Evolutionary conservation across 1,284 basidiomycete genomes (phyloP).

Genomic region (Sporisorium sorghi): DNA sequence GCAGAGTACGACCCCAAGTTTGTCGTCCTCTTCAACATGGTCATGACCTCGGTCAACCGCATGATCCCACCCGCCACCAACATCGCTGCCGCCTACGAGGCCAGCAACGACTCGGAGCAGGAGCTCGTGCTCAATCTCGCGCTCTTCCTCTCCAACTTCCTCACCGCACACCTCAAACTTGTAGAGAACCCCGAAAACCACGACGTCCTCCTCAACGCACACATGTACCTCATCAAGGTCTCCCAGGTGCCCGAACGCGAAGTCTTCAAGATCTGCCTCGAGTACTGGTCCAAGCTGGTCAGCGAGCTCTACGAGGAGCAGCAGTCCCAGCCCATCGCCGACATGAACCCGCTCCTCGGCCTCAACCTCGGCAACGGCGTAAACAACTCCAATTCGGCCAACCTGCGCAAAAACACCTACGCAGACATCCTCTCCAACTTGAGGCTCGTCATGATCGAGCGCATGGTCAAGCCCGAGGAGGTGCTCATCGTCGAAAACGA

Average conservation of each 20-base stretch:
- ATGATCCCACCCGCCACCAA: constrained; percentile 76
- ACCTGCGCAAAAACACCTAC: constrained; percentile 88
- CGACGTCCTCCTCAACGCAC: constrained; percentile 83
- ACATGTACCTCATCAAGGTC: constrained; percentile 98
- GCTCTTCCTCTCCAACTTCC: constrained; percentile 95
- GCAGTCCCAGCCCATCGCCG: constrained; percentile 88
- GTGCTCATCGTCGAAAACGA: constrained; percentile 96
- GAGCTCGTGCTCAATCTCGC: constrained; percentile 97
- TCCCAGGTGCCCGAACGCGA: constrained; percentile 98
- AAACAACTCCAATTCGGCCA: constrained; percentile 43
- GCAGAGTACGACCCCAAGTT: constrained; percentile 99
- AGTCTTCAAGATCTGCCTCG: constrained; percentile 98
- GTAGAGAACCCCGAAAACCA: constrained; percentile 92
- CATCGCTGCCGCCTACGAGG: constrained; percentile 90
- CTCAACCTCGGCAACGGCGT: constrained; percentile 74
- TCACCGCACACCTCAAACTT: constrained; percentile 83
- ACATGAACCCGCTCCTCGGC: constrained; percentile 92
- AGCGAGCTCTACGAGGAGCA: constrained; percentile 96
- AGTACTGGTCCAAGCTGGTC: constrained; percentile 99
- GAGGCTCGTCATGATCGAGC: constrained; percentile 94
- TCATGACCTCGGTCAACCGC: constrained; percentile 68
- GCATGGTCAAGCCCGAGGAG: constrained; percentile 99
- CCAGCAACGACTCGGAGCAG: constrained; percentile 91
- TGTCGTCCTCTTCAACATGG: constrained; percentile 89
- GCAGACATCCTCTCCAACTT: constrained; percentile 91